These are phyloP conservation scores for Verruconis gallopava DNA, from an alignment of 2,329 filamentous ascomycete species.

Conservation along the genomic window DNA sequence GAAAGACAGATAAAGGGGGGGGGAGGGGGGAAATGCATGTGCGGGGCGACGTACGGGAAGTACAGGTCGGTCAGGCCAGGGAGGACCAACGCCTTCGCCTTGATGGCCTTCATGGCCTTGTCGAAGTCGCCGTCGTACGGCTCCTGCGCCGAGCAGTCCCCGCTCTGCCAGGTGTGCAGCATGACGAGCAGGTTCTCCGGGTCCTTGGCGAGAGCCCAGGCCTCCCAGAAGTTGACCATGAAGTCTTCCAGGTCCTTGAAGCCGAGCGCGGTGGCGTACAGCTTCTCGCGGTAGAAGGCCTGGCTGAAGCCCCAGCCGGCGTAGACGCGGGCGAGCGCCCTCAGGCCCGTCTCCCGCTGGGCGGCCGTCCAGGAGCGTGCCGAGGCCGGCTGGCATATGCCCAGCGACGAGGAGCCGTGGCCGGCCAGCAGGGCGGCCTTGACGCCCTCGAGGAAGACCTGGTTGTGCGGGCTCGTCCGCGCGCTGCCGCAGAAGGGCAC, in stretches of 20 bases:
- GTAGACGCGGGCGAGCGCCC: conserved; percentile 62
- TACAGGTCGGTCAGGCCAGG: conserved; percentile 66
- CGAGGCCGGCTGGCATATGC: conserved; percentile 22
- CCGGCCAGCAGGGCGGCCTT: conserved; percentile 47
- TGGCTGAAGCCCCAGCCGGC: conserved; percentile 74
- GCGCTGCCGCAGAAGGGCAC: conserved; percentile 56
- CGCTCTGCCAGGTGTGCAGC: conserved; percentile 68
- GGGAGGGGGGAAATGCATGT: no score
- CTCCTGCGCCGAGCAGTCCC: conserved; percentile 54
- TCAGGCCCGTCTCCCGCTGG: conserved; percentile 46
- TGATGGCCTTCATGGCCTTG: conserved; percentile 50
- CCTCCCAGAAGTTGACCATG: conserved; percentile 63
- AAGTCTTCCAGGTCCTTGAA: conserved; percentile 61
- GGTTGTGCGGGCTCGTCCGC: conserved; percentile 52
- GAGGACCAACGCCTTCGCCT: conserved; percentile 57
- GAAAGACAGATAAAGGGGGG: no score
- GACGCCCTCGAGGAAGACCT: conserved; percentile 54
- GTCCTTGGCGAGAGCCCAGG: conserved; percentile 58
- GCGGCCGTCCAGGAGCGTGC: conserved; percentile 38
- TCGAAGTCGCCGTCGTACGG: conserved; percentile 56
- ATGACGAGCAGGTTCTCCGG: conserved; percentile 64
- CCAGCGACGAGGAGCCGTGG: conserved; percentile 40
- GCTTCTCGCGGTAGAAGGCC: conserved; percentile 58
- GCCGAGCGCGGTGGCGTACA: conserved; percentile 53
- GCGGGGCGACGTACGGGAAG: conserved; percentile 48